Conservation (phyloP, 202 grass and related monocot species). For the Tripidium arundinaceum region DNA sequence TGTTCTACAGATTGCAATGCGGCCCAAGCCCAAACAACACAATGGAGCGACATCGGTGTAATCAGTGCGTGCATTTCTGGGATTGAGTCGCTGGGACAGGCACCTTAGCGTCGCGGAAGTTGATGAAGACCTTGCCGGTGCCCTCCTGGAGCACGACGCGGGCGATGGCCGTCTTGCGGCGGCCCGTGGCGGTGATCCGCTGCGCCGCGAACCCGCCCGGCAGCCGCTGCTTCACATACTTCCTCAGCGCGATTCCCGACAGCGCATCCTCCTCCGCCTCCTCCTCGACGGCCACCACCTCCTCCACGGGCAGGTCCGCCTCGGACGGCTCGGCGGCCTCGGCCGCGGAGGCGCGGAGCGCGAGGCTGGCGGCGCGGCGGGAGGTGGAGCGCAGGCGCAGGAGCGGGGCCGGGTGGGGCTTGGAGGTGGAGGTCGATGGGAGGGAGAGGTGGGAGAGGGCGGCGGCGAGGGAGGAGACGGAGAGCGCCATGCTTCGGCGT, state of each 20-base stretch:
- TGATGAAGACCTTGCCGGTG: conserved; percentile 83
- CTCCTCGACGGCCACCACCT: conserved; percentile 39
- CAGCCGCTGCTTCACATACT: conserved; percentile 82
- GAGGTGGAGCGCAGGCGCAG: conserved; percentile 24
- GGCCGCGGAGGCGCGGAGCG: conserved; percentile 33
- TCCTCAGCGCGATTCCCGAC: conserved; percentile 29
- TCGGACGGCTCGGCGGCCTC: neutral
- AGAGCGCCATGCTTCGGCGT: conserved; percentile 66
- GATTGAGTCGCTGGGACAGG: neutral
- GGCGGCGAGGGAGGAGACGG: conserved; percentile 62
- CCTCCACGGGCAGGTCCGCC: conserved; percentile 2
- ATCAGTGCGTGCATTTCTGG: neutral
- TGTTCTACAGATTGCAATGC: neutral
- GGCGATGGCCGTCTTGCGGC: conserved; percentile 74
- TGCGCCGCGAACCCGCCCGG: conserved; percentile 82
- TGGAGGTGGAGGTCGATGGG: conserved; percentile 47
- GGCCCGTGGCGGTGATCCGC: conserved; percentile 80
- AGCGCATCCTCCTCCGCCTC: conserved; percentile 39
- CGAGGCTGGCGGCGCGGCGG: conserved; percentile 26
- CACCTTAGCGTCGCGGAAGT: conserved; percentile 88
- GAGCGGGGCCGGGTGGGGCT: conserved; percentile 20
- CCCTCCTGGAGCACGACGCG: conserved; percentile 92
- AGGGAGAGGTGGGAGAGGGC: conserved; percentile 62
- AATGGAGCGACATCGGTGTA: neutral
- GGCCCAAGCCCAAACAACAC: neutral